These are phyloP conservation scores for Mortierella sp. DNA, from an alignment of 371 early-diverging fungal species.

Conservation along the genomic window DNA sequence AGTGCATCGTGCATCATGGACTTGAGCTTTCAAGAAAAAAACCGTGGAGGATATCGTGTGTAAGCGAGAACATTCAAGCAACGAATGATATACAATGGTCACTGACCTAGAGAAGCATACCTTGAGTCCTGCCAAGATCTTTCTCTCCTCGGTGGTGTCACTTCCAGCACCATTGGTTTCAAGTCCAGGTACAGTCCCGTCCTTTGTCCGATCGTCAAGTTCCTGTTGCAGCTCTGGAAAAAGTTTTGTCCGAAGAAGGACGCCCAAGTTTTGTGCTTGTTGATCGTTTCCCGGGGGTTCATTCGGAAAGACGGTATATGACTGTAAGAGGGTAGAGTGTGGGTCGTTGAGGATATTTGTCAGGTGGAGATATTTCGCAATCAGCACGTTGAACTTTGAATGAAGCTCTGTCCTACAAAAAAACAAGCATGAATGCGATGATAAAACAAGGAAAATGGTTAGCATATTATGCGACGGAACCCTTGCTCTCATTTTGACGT, in stretches of 20 bases:
- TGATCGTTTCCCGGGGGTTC: slow-evolving; percentile 44
- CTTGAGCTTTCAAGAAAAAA: slow-evolving; percentile 23
- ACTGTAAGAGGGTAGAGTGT: slow-evolving; percentile 12
- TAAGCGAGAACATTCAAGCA: background rate
- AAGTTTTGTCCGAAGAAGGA: slow-evolving; percentile 44
- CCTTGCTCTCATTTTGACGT: background rate
- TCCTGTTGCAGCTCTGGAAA: slow-evolving; percentile 47
- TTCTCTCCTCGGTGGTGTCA: slow-evolving; percentile 31
- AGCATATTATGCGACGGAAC: background rate
- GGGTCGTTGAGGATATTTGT: slow-evolving; percentile 50
- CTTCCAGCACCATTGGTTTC: slow-evolving; percentile 1
- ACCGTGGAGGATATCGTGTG: background rate
- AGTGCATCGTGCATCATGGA: slow-evolving; percentile 44
- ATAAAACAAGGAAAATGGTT: background rate
- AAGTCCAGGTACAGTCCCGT: slow-evolving; percentile 30
- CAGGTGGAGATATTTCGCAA: slow-evolving; percentile 46
- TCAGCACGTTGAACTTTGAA: slow-evolving; percentile 53
- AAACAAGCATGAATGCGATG: background rate
- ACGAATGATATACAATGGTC: too few relatives aligned
- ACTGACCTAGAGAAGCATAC: slow-evolving; percentile 12
- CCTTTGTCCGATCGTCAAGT: slow-evolving; percentile 37
- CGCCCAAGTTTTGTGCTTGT: slow-evolving; percentile 43
- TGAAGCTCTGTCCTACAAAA: slow-evolving; percentile 44
- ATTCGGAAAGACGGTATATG: slow-evolving; percentile 45
- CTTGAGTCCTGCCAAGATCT: slow-evolving; percentile 29